These are phyloP conservation scores for Gossypium arboreum DNA, from an alignment of 345 rosid genomes.

Conservation along the genomic window DNA sequence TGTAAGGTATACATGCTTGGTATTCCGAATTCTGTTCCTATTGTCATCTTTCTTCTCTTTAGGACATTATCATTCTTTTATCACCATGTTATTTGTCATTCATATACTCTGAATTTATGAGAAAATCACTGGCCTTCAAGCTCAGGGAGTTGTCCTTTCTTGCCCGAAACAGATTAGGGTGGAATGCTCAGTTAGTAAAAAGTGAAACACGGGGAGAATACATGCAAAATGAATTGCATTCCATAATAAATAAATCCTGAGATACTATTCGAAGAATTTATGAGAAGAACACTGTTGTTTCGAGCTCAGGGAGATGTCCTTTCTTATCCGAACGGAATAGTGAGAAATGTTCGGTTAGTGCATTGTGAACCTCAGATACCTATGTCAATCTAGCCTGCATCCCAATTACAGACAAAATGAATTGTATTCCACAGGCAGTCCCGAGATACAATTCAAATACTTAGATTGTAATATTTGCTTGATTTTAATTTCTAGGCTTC, in stretches of 20 bases:
- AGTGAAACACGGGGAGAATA: neutral
- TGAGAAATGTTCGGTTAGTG: too few species aligned
- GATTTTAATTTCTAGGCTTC: neutral
- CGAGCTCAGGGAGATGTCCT: too few species aligned
- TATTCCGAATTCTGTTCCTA: neutral
- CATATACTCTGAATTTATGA: neutral
- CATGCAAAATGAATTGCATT: neutral
- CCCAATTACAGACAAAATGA: too few species aligned
- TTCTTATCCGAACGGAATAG: too few species aligned
- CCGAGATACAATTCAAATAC: neutral
- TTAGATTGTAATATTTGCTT: neutral
- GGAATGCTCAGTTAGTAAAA: neutral
- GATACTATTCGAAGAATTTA: neutral
- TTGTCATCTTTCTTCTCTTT: neutral
- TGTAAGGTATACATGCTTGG: slow-evolving; percentile 39
- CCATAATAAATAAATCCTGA: neutral
- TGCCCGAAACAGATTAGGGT: neutral
- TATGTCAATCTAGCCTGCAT: too few species aligned
- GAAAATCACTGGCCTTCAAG: neutral
- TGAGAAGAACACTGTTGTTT: too few species aligned
- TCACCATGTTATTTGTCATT: neutral
- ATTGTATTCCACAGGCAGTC: too few species aligned
- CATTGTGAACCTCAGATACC: too few species aligned
- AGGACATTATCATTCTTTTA: neutral
- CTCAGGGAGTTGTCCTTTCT: neutral